Percentiles rank a stretch among this genome's conserved stretches.
Evolutionary conservation across 805 yeast genomes (phyloP).

Genomic region (Monosporozyma siamensis): DNA sequence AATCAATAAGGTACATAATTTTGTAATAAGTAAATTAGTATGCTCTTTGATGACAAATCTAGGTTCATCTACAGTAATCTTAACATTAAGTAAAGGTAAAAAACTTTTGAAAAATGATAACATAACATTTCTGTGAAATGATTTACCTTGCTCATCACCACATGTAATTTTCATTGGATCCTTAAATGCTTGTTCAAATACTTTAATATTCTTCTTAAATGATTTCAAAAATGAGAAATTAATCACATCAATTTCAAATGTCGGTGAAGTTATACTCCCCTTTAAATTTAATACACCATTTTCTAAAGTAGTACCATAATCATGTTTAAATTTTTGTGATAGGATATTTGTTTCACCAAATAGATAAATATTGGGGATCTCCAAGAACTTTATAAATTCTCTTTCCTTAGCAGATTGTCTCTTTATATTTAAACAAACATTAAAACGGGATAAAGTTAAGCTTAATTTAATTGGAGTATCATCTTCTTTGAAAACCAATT

Average conservation of each 20-base stretch:
- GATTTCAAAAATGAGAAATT: slow-evolving; percentile 32
- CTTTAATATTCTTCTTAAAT: slow-evolving; percentile 23
- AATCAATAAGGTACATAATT: slow-evolving; percentile 24
- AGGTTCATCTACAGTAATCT: slow-evolving; percentile 34
- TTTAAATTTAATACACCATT: slow-evolving; percentile 31
- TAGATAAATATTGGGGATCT: slow-evolving; percentile 33
- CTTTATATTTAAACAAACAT: slow-evolving; percentile 24
- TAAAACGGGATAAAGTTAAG: slow-evolving; percentile 32
- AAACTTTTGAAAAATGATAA: slow-evolving; percentile 15
- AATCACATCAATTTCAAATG: slow-evolving; percentile 36
- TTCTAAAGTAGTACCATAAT: slow-evolving; percentile 14
- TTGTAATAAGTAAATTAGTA: slow-evolving; percentile 23
- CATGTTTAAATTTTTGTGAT: slow-evolving; percentile 29
- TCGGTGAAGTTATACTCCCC: slow-evolving; percentile 36
- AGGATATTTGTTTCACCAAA: slow-evolving; percentile 34
- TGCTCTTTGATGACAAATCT: slow-evolving; percentile 28
- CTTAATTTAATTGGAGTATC: slow-evolving; percentile 38
- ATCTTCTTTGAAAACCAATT: slow-evolving; percentile 32
- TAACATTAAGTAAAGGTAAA: slow-evolving; percentile 30
- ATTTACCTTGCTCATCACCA: slow-evolving; percentile 2
- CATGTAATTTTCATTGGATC: slow-evolving; percentile 8
- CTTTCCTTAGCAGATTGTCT: slow-evolving; percentile 7
- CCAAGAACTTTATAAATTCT: slow-evolving; percentile 16
- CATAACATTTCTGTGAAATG: slow-evolving; percentile 1
- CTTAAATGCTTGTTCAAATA: slow-evolving; percentile 15